phyloP scores from a whole-genome alignment of 345 rosid species.

The Salix arbutifolia region DNA sequence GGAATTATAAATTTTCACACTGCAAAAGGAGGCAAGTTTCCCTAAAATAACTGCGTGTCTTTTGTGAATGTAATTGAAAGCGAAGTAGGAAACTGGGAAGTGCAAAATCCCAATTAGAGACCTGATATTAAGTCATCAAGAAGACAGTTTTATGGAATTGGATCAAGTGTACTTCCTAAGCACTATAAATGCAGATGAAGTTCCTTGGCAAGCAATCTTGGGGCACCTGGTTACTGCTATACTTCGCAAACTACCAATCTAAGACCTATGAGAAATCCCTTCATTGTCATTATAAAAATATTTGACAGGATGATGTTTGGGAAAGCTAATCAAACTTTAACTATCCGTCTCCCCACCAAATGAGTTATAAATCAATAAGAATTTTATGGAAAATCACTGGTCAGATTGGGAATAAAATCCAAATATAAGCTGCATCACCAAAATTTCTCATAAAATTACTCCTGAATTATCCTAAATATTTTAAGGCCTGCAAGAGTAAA shows the following conservation, averaged over 20 bases:
- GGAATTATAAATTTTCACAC: background rate
- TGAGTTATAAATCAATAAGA: background rate
- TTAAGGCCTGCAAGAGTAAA: too few relatives aligned
- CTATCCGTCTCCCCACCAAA: background rate
- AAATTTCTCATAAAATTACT: background rate
- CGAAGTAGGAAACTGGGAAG: background rate
- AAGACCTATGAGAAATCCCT: background rate
- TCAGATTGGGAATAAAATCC: background rate
- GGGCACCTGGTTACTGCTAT: background rate
- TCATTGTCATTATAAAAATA: background rate
- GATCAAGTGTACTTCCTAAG: background rate
- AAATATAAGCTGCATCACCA: background rate
- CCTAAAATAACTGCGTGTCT: background rate
- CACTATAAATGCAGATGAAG: background rate
- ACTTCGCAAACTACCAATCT: background rate
- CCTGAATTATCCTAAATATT: background rate
- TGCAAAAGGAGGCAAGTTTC: background rate
- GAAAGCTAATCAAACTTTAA: background rate
- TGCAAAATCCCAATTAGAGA: background rate
- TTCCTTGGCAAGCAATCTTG: background rate
- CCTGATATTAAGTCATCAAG: background rate
- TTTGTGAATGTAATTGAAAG: background rate
- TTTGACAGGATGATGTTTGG: background rate
- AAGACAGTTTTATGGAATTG: background rate
- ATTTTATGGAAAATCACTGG: background rate